Evolutionary conservation across 2,329 filamentous ascomycete genomes (phyloP).

Genomic region (Botrytis pseudocinerea): DNA sequence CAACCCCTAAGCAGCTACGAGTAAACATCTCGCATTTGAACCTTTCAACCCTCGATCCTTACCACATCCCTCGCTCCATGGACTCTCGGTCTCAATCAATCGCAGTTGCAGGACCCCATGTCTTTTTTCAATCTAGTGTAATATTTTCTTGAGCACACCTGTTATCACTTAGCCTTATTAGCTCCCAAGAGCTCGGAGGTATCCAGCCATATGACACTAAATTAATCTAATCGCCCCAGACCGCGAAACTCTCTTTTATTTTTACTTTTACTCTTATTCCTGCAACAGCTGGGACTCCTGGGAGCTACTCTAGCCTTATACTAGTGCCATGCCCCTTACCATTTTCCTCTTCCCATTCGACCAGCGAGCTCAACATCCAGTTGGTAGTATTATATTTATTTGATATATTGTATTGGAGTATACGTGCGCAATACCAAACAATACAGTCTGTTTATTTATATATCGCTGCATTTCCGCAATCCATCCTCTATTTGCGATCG

Average conservation of each 20-base stretch:
- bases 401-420: not conserved
- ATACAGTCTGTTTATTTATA: not conserved
- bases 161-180: not conserved
- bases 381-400: not conserved
- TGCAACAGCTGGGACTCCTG: not conserved
- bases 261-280: not conserved
- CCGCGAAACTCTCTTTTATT: conserved; percentile 9
- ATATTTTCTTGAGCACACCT: not conserved
- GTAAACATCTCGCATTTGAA: not conserved
- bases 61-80: conserved; percentile 10
- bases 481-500: not conserved
- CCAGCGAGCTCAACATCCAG: not conserved
- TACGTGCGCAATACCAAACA: not conserved
- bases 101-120: conserved; percentile 2
- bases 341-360: not conserved
- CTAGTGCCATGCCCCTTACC: not conserved
- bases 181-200: not conserved
- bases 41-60: conserved; percentile 7
- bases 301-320: conserved; percentile 5
- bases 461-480: not conserved
- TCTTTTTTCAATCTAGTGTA: not conserved
- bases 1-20: not conserved
- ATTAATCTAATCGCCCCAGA: conserved; percentile 1
- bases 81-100: conserved; percentile 2
- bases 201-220: not conserved